Base-by-base conservation (phyloP, 2,329 filamentous ascomycete species). In the Sclerotinia nivalis region DNA sequence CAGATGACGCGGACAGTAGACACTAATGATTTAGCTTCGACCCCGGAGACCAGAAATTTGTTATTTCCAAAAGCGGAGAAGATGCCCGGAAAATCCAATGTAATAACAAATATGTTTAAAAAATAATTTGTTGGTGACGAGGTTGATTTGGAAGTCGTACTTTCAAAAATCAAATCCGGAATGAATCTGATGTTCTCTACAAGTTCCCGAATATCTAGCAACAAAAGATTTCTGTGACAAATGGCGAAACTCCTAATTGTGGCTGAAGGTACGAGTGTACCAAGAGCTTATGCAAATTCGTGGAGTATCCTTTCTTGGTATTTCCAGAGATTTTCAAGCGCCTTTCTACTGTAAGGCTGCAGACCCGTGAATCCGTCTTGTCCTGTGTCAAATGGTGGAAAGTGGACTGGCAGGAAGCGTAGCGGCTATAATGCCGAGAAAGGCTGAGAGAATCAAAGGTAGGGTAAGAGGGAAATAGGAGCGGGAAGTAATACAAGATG, bases 1-100 rank as follows among this genome's bases (percentile, higher is more conserved):
- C 43, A 70, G 67, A 70, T 74, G 72, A 74, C 71, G 71, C 71
- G 70, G 73, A 70, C 68, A 70, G 58, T 50, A 60, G 66, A 59
- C 58, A 67, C 68, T 71, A 69, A 55, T 52, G 20, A 55, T 70
- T 71, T 71, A 74, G 70, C 58, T 68, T 67, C 43, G 43, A 40
- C 28, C 40, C 60, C 52, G 50, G 31, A 34, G 49, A 70, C 50
- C 58, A 62, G 28, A 45, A 64, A 61, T 60, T 60, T 60, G 25
- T 13, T 45, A 47, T 15, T 56, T 8, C 18, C 18, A 54, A 34
- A 68, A 10, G 25, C 22, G 9, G 22, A 66, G 25, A 37, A 37
- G 5, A 40, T 6, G 64, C 4, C 25, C 31, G 43, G 31, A 61
- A 49, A 28, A n/a, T 45, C 54, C 31, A 40, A 28, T 28, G 12